A percentile compares a stretch with the other conserved stretches of the same genome.
Evolutionary conservation across 2,329 filamentous ascomycete genomes (phyloP).

Genomic region (Sclerotinia nivalis): DNA sequence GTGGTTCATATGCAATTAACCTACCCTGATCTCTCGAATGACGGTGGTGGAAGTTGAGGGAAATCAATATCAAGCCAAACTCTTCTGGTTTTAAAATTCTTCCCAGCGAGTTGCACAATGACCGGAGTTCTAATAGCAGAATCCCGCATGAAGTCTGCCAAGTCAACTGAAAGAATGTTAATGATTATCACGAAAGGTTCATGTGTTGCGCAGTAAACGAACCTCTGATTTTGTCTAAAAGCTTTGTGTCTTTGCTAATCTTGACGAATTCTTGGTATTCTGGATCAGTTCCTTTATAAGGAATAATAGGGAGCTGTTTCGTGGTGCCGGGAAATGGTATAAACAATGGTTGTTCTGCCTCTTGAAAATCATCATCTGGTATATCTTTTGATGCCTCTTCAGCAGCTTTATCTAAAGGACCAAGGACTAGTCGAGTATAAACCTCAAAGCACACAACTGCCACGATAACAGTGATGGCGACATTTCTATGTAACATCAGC

Average conservation of each 20-base stretch:
- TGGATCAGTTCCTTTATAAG: constrained; percentile 58
- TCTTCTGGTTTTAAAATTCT: constrained; percentile 50
- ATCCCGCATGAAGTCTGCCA: constrained; percentile 47
- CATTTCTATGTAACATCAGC: constrained; percentile 26
- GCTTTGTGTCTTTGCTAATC: constrained; percentile 54
- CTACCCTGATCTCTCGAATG: constrained; percentile 61
- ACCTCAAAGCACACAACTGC: constrained; percentile 46
- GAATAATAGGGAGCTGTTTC: constrained; percentile 49
- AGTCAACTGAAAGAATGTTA: constrained; percentile 45
- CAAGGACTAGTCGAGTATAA: constrained; percentile 50
- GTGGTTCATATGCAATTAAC: constrained; percentile 30
- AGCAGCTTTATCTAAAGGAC: constrained; percentile 45
- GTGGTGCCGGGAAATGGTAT: constrained; percentile 64
- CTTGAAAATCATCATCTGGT: constrained; percentile 47
- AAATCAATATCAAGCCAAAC: constrained; percentile 64
- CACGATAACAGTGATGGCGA: constrained; percentile 42
- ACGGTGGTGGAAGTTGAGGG: constrained; percentile 59
- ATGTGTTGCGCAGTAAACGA: background rate
- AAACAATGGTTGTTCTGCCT: constrained; percentile 53
- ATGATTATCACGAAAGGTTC: background rate
- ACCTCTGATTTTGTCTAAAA: constrained; percentile 43
- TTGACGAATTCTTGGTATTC: constrained; percentile 64
- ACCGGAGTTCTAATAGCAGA: constrained; percentile 48
- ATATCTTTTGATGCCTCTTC: constrained; percentile 45
- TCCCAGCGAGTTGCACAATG: constrained; percentile 47